Conservation (phyloP, 2,329 filamentous ascomycete genomes). For the Aspergillus latus region DNA sequence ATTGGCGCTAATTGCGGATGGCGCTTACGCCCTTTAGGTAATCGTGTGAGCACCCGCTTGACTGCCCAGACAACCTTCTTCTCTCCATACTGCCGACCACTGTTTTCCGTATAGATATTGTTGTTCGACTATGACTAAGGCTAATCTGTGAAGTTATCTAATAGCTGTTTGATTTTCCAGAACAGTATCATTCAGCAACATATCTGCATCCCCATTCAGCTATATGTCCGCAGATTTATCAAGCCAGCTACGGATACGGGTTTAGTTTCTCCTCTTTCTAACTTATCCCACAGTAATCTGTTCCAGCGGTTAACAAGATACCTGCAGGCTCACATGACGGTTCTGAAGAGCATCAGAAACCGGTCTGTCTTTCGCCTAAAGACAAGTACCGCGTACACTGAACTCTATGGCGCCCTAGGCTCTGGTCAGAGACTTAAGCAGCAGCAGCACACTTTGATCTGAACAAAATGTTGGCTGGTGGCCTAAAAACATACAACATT, state of each 20-base stretch:
- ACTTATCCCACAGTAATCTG: neutral
- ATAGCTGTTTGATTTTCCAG: neutral
- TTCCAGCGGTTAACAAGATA: neutral
- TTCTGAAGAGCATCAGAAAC: neutral
- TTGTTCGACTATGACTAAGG: too few species aligned
- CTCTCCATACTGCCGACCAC: too few species aligned
- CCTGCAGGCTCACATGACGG: neutral
- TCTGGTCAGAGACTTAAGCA: neutral
- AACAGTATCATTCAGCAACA: neutral
- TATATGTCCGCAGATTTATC: neutral
- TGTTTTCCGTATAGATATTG: too few species aligned
- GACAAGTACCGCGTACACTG: neutral
- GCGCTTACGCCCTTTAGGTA: conserved; percentile 20
- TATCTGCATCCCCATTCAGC: neutral
- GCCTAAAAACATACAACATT: neutral
- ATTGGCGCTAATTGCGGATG: conserved; percentile 31
- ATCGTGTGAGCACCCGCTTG: neutral
- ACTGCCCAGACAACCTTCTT: too few species aligned
- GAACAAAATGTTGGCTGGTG: neutral
- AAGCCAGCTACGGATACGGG: neutral
- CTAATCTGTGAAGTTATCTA: too few species aligned
- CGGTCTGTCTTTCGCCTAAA: neutral
- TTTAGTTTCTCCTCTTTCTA: neutral
- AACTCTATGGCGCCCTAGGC: neutral
- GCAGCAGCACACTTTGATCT: neutral